Conservation (phyloP, 192 early-diverging fungal species). For the Coemansia sp. region DNA sequence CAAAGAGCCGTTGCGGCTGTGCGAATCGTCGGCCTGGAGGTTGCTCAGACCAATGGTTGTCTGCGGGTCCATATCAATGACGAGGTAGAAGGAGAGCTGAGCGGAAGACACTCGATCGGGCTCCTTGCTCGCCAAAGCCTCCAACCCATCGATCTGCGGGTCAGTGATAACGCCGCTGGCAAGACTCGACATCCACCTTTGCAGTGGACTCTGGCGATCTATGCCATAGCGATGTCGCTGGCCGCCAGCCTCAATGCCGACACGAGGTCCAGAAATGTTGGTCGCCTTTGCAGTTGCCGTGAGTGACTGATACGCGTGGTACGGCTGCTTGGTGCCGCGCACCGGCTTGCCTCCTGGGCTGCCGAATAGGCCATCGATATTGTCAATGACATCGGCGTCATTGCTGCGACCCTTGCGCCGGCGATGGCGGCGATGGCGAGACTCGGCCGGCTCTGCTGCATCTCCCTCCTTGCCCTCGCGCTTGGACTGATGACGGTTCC, state of each 20-base stretch:
- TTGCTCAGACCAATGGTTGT: slow-evolving; percentile 35
- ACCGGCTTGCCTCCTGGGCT: slow-evolving; percentile 5
- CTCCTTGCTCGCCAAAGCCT: not conserved
- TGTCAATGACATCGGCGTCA: slow-evolving; percentile 22
- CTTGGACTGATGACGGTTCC: not conserved
- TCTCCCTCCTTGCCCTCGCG: not conserved
- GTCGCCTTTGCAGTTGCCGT: slow-evolving; percentile 4
- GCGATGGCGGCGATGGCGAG: slow-evolving; percentile 19
- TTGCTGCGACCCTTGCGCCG: slow-evolving; percentile 12
- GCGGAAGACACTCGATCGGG: not conserved
- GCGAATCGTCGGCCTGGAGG: slow-evolving; percentile 22
- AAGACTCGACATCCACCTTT: slow-evolving; percentile 48
- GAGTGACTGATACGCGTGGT: not conserved
- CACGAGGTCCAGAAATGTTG: slow-evolving; percentile 1
- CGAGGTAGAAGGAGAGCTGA: slow-evolving; percentile 43
- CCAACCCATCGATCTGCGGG: slow-evolving; percentile 24
- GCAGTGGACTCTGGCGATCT: slow-evolving; percentile 15
- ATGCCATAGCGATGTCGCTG: not conserved
- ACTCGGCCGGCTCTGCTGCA: not conserved
- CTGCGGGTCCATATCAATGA: slow-evolving; percentile 54
- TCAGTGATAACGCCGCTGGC: slow-evolving; percentile 23
- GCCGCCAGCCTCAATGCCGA: not conserved
- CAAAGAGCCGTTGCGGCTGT: slow-evolving; percentile 47
- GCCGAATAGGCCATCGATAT: slow-evolving; percentile 28
- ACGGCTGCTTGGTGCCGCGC: not conserved